Evolutionary conservation across 805 yeast species (phyloP), one percentile per base, ranked within the genome.

Genomic region (Spathaspora hagerdaliae): DNA sequence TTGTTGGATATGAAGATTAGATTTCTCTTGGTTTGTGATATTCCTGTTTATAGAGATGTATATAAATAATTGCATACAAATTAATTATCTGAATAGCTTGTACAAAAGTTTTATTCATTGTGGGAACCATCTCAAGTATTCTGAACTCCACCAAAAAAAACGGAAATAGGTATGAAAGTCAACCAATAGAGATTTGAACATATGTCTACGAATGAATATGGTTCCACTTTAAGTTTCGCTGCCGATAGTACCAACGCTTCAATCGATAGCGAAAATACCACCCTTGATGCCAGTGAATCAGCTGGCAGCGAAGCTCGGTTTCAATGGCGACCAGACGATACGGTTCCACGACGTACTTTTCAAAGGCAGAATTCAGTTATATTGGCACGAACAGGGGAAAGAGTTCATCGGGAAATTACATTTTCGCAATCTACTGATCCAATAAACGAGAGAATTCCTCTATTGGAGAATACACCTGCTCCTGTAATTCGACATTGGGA

Each of bases 1-100:
- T 89, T 38, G 80, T 94, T 50, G 90, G 89, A 7, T 58, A 73
- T 44, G 72, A 64, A 35, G 46, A 43, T 37, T 27, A 44, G 9
- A 31, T 2, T 19, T 19, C 24, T 19, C 5, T 19, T 19, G 24
- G 5, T 3, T 19, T 19, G 24, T 10, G 41, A 19, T 38, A 38
- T 38, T n/a, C 15, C 13, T 11, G 11, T 10, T 11, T 11, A 11
- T 11, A 11, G 11, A 15, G n/a, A 9, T 38, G 34, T n/a, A 12
- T n/a, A 38, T 38, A 38, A 13, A 38, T n/a, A 13, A 38, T 13
- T n/a, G 34, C 24, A 19, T 19, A 38, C n/a, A 19, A 38, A 13
- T 10, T 10, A 11, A 38, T 38, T n/a, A n/a, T n/a, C n/a, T n/a
- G n/a, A n/a, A n/a, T n/a, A n/a, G n/a, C n/a, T n/a, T n/a, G n/a